These are phyloP conservation scores for Blastobotrys petasosporus DNA, from an alignment of 1,139 yeast genomes.

Conservation along the genomic window DNA sequence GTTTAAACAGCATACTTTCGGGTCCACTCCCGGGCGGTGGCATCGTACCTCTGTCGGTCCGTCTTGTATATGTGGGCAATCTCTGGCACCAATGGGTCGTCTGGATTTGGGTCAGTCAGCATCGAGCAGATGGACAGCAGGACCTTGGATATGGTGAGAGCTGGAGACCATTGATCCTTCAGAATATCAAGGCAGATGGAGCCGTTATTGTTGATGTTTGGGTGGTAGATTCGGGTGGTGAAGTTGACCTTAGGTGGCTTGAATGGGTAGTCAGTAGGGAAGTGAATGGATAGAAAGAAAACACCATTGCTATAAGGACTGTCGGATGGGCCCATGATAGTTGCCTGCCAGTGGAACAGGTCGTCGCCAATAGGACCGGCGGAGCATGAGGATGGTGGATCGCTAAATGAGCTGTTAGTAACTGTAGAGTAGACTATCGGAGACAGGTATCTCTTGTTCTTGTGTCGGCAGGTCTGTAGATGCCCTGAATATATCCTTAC, in stretches of 20 bases:
- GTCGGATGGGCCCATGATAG: slow-evolving; percentile 93
- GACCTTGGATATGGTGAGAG: slow-evolving; percentile 83
- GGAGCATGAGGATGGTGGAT: slow-evolving; percentile 98
- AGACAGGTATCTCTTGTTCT: too few relatives aligned
- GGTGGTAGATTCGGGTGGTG: slow-evolving; percentile 87
- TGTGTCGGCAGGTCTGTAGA: too few relatives aligned
- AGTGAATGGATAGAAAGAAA: slow-evolving; percentile 82
- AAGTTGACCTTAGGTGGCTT: slow-evolving; percentile 91
- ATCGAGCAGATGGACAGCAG: slow-evolving; percentile 82
- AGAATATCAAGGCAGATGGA: slow-evolving; percentile 80
- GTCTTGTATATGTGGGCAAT: slow-evolving; percentile 95
- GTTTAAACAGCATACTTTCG: slow-evolving; percentile 87
- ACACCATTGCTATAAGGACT: slow-evolving; percentile 94
- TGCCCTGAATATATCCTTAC: too few relatives aligned
- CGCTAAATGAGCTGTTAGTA: slow-evolving; percentile 43
- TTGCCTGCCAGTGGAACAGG: slow-evolving; percentile 94
- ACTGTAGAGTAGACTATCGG: too few relatives aligned
- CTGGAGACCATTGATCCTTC: slow-evolving; percentile 90
- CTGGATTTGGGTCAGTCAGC: slow-evolving; percentile 96
- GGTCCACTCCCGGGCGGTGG: slow-evolving; percentile 98
- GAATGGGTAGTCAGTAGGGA: slow-evolving; percentile 94
- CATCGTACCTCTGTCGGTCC: slow-evolving; percentile 90
- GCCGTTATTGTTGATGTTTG: slow-evolving; percentile 84
- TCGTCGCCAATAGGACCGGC: slow-evolving; percentile 99
- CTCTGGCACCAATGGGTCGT: slow-evolving; percentile 98